Base-by-base conservation (phyloP, 352 stramenopile genomes). In the Globisporangium ultimum region DNA sequence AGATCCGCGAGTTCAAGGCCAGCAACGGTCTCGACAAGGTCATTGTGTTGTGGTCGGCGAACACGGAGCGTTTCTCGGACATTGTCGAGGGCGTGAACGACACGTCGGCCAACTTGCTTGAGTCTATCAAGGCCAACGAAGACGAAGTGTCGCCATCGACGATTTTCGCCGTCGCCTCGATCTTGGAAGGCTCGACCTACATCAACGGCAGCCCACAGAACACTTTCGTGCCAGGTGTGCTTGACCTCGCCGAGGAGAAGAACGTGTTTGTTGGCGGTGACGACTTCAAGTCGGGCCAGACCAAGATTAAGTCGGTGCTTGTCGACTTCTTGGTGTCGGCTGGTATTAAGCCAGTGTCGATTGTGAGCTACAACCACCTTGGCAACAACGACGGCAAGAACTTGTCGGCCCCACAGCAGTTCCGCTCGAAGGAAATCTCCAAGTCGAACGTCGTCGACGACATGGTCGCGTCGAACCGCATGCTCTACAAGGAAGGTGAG, bases 321-420 rank as follows among this genome's bases (percentile, higher is more conserved):
- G 96, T 99, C n/a, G 97, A 99, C 79, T 99, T 99, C 76, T 80
- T 99, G 20, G 96, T 99, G 41, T 97, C 88, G 42, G 97, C 97
- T 24, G 97, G 97, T 60, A 99, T 99, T 76, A 99, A 99, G 79
- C 97, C 97, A 18, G 94, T 97, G 18, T 98, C 92, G 56, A 99
- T 99, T 76, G 97, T 99, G 43, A 98, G 89, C 62, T 99, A 99
- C 93, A 99, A 99, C 78, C 97, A 99, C 83, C 73, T 99, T 54
- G 97, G 97, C 40, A 99, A 99, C 84, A 99, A 99, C 77, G 97
- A 99, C 72, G 97, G 97, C 62, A 99, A 99, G 79, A 99, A 99
- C 80, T 72, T 99, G 59, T 98, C 88, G 58, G 97, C 97, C 5
- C 97, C 97, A 14, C 95, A 98, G 78, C 96, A 99, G 78, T 99